These are phyloP conservation scores for Boletellus ananas DNA, from an alignment of 768 basidiomycete genomes.

Conservation along the genomic window DNA sequence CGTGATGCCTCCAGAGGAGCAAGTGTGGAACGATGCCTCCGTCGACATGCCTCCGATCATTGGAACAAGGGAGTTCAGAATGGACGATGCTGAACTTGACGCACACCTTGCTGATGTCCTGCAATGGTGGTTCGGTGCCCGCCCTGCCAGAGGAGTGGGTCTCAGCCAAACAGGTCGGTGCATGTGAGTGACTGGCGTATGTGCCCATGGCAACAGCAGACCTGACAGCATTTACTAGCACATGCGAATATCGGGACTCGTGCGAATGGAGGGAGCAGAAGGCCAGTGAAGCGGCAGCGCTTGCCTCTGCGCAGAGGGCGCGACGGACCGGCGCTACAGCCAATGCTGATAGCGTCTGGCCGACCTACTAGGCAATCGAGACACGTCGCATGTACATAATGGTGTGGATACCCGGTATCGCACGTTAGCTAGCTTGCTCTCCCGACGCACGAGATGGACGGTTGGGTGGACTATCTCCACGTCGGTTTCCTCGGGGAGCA, in stretches of 20 bases:
- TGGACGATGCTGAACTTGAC: slow-evolving; percentile 53
- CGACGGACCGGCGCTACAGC: neutral
- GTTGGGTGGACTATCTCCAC: slow-evolving; percentile 48
- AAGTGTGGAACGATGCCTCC: neutral
- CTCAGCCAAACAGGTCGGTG: slow-evolving; percentile 59
- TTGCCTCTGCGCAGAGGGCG: neutral
- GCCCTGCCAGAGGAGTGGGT: slow-evolving; percentile 68
- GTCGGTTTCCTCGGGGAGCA: slow-evolving; percentile 43
- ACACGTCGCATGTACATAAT: slow-evolving; percentile 10
- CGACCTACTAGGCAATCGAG: neutral
- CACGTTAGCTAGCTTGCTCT: neutral
- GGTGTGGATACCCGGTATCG: slow-evolving; percentile 31
- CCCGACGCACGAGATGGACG: slow-evolving; percentile 28
- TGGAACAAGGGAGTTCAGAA: slow-evolving; percentile 57
- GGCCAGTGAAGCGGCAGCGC: slow-evolving; percentile 36
- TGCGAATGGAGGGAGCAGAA: slow-evolving; percentile 75
- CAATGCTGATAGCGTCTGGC: neutral
- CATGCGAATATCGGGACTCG: slow-evolving; percentile 68
- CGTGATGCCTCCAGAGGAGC: neutral
- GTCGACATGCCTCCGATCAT: slow-evolving; percentile 44
- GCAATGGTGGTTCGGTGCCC: slow-evolving; percentile 72
- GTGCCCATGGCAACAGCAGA: neutral
- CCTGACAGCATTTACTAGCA: slow-evolving; percentile 33
- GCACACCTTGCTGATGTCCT: slow-evolving; percentile 51
- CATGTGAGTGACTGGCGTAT: slow-evolving; percentile 43